These are phyloP conservation scores for Lachancea mirantina DNA, from an alignment of 805 yeast genomes.

Conservation along the genomic window DNA sequence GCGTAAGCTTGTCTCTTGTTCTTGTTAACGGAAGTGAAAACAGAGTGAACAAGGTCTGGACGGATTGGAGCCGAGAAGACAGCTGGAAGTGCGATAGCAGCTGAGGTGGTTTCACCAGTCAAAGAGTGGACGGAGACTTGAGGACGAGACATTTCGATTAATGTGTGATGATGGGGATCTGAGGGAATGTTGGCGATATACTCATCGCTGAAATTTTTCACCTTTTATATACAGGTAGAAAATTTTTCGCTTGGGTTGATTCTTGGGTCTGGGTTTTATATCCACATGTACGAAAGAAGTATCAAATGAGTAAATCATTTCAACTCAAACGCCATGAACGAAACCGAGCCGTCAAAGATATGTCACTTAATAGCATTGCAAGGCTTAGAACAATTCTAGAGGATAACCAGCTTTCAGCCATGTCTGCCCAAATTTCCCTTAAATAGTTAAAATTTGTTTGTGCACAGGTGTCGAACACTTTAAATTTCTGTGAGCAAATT, in stretches of 20 bases:
- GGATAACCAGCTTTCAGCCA: no score
- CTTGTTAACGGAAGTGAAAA: constrained; percentile 97
- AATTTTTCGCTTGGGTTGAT: constrained; percentile 1
- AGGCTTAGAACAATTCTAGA: no score
- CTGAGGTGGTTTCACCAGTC: constrained; percentile 78
- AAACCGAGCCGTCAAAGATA: no score
- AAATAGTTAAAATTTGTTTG: no score
- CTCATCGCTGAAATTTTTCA: constrained; percentile 6
- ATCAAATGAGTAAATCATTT: no score
- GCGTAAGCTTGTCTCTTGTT: constrained; percentile 99
- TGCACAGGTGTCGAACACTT: no score
- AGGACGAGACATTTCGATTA: constrained; percentile 71
- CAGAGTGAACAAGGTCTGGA: constrained; percentile 98
- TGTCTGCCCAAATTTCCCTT: no score
- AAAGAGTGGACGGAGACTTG: constrained; percentile 91
- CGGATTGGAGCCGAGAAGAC: constrained; percentile 99
- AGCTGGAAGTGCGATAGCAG: constrained; percentile 91
- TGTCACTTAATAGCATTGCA: no score
- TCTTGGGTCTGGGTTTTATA: no score
- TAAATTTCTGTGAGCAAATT: no score
- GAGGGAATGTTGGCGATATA: neutral
- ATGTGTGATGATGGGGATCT: constrained; percentile 13
- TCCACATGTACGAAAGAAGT: no score
- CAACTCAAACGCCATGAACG: no score
- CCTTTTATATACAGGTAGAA: constrained; percentile 4